Evolutionary conservation across 140 eudicot genomes (phyloP).

Genomic region (Ambrosia hybrid): DNA sequence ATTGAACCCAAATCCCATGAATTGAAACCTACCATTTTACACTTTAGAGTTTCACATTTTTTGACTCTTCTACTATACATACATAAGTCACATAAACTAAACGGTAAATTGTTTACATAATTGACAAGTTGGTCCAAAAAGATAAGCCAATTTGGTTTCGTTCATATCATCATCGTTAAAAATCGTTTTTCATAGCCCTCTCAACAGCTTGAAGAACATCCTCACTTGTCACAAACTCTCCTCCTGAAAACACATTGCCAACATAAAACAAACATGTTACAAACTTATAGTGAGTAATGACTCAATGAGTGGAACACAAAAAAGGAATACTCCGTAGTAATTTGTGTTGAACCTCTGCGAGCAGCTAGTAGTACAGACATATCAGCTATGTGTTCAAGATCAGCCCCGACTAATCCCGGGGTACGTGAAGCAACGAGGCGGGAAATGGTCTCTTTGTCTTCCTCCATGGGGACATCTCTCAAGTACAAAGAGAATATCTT

Average conservation of each 20-base stretch:
- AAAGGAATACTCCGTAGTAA: too few relatives aligned
- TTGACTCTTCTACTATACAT: background rate
- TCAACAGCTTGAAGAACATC: slow-evolving; percentile 41
- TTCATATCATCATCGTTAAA: slow-evolving; percentile 6
- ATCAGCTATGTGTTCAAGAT: slow-evolving; percentile 53
- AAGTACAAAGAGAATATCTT: slow-evolving; percentile 42
- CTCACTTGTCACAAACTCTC: slow-evolving; percentile 38
- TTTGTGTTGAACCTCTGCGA: slow-evolving; percentile 39
- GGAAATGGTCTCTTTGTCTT: slow-evolving; percentile 42
- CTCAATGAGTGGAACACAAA: background rate
- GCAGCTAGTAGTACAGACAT: slow-evolving; percentile 55
- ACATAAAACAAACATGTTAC: background rate
- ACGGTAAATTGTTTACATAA: too few relatives aligned
- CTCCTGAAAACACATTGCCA: slow-evolving; percentile 21
- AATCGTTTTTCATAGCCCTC: slow-evolving; percentile 30
- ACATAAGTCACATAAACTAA: too few relatives aligned
- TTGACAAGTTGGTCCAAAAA: slow-evolving; percentile 13
- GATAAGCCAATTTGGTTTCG: background rate
- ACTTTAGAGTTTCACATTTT: too few relatives aligned
- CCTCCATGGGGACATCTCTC: slow-evolving; percentile 48
- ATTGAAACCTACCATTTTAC: too few relatives aligned
- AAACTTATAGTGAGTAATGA: too few relatives aligned
- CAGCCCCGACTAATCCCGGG: slow-evolving; percentile 53
- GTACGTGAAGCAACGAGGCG: slow-evolving; percentile 46
- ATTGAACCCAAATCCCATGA: slow-evolving; percentile 32